These are phyloP conservation scores for Purshia tridentata DNA, from an alignment of 306 rosid species.

Conservation along the genomic window DNA sequence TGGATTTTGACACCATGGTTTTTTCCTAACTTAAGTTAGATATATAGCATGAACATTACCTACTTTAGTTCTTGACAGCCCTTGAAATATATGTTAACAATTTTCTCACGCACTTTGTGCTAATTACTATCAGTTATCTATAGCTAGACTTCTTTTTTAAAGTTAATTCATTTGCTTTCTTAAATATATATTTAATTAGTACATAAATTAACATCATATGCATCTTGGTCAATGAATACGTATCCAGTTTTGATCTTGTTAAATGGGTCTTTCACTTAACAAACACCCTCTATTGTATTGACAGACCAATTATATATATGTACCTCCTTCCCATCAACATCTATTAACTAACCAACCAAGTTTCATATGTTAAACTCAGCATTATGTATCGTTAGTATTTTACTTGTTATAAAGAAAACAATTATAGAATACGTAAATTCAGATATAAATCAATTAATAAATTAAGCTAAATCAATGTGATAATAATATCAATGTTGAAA, in stretches of 20 bases:
- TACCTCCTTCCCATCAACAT: neutral
- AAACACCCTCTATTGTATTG: slow-evolving; percentile 7
- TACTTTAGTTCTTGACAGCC: slow-evolving; percentile 6
- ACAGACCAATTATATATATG: neutral
- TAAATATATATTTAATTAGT: neutral
- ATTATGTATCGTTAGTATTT: too few relatives aligned
- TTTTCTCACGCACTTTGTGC: neutral
- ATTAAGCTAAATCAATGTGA: too few relatives aligned
- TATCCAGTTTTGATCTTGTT: slow-evolving; percentile 9
- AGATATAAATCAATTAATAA: too few relatives aligned
- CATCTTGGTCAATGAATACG: neutral
- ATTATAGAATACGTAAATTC: too few relatives aligned
- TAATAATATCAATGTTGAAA: too few relatives aligned
- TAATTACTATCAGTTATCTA: neutral
- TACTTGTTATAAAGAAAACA: too few relatives aligned
- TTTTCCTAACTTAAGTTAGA: slow-evolving; percentile 12
- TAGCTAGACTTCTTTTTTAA: neutral
- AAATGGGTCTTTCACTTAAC: slow-evolving; percentile 24
- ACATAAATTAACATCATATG: slow-evolving; percentile 4
- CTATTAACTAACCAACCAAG: neutral
- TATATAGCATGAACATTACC: slow-evolving; percentile 16
- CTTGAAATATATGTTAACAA: neutral
- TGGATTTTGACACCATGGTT: too few relatives aligned
- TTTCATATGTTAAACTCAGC: too few relatives aligned
- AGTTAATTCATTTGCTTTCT: neutral